Evolutionary conservation across 257 asterid genomes (phyloP).

Genomic region (Scutellaria galericulata): DNA sequence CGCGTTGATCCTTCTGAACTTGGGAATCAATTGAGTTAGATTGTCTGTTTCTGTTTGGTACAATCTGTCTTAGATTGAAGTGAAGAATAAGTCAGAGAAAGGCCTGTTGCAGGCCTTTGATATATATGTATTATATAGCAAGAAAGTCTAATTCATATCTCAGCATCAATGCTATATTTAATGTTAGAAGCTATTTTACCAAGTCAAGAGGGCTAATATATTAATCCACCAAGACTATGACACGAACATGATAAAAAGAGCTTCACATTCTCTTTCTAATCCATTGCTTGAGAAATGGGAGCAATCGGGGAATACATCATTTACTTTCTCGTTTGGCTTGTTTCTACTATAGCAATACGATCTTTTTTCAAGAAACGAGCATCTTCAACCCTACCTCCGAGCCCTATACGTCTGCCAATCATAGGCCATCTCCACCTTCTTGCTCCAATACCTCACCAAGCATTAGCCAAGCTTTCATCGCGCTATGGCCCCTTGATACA

Average conservation of each 20-base stretch:
- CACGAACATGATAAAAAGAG: constrained; percentile 5
- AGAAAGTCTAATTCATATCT: too few relatives aligned
- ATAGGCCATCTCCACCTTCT: constrained; percentile 83
- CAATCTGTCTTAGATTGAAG: too few relatives aligned
- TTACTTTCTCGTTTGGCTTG: constrained; percentile 51
- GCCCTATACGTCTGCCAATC: constrained; percentile 63
- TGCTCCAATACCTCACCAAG: constrained; percentile 80
- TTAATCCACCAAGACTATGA: neutral
- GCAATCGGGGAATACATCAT: constrained; percentile 40
- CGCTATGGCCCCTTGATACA: constrained; percentile 63
- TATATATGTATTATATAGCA: too few relatives aligned
- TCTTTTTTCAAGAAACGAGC: constrained; percentile 30
- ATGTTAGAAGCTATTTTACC: too few relatives aligned
- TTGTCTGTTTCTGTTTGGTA: too few relatives aligned
- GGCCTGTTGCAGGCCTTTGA: too few relatives aligned
- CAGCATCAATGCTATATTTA: too few relatives aligned
- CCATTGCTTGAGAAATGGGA: constrained; percentile 43
- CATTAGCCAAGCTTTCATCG: constrained; percentile 59
- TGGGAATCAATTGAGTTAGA: too few relatives aligned
- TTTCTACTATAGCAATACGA: constrained; percentile 47
- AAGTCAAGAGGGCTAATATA: neutral
- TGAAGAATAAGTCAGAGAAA: too few relatives aligned
- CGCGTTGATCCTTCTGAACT: too few relatives aligned
- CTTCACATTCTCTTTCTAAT: constrained; percentile 11
- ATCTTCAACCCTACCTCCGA: constrained; percentile 52